Evolutionary conservation across 2,329 filamentous ascomycete species (phyloP).

Genomic region (Aspergillus sergii): DNA sequence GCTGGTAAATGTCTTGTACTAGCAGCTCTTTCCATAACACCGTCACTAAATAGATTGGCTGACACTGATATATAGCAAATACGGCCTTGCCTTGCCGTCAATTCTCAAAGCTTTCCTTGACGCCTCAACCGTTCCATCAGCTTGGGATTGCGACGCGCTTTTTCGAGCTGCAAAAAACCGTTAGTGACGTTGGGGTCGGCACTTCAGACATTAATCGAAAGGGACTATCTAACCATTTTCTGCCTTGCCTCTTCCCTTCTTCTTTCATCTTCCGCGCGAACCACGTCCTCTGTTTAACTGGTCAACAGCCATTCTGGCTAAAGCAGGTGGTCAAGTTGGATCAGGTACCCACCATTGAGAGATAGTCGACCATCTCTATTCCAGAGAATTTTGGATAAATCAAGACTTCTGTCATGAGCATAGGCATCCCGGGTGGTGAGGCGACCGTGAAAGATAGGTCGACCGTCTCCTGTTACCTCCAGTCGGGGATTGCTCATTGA

Average conservation of each 20-base stretch:
- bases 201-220: not conserved
- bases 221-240: not conserved
- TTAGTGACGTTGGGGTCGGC: not conserved
- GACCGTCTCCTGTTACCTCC: not conserved
- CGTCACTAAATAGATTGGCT: not conserved
- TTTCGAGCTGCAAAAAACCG: not conserved
- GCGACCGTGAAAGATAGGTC: not conserved
- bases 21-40: not conserved
- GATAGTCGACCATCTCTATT: not conserved
- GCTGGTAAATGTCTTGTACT: rapidly evolving
- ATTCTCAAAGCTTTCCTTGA: not conserved
- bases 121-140: not conserved
- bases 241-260: not conserved
- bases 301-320: not conserved
- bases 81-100: not conserved
- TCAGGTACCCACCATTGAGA: not conserved
- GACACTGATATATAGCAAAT: not conserved
- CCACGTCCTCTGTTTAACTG: not conserved
- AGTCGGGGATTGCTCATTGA: not conserved
- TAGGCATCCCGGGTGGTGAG: not conserved
- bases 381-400: not conserved
- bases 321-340: not conserved
- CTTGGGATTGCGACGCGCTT: not conserved
- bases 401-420: not conserved
- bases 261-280: not conserved